phyloP scores from a whole-genome alignment of 306 rosid genomes.

The Luffa aegyptiaca region DNA sequence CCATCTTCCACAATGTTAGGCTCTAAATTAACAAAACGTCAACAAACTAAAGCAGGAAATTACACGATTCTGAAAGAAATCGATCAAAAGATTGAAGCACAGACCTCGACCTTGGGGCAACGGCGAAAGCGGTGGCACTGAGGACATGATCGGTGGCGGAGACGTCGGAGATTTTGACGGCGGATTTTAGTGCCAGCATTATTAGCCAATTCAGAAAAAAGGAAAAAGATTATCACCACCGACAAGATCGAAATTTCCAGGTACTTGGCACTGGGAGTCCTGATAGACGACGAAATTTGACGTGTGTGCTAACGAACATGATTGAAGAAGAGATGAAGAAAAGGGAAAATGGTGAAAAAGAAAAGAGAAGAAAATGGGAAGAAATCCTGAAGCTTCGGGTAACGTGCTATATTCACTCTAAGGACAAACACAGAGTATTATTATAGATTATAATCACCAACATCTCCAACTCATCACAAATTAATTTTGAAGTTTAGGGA shows the following conservation, averaged over 20 bases:
- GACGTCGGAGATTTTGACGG: slow-evolving; percentile 37
- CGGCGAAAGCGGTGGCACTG: slow-evolving; percentile 17
- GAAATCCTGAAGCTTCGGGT: background rate
- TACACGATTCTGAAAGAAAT: background rate
- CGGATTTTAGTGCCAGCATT: slow-evolving; percentile 1
- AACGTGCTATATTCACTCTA: background rate
- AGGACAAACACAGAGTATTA: too few species aligned
- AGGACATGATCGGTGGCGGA: slow-evolving; percentile 33
- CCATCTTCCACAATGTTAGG: background rate
- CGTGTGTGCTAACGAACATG: background rate
- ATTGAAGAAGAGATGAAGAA: background rate
- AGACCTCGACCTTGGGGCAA: background rate
- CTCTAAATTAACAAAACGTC: background rate
- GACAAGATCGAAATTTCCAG: background rate
- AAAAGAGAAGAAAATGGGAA: background rate
- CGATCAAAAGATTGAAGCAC: background rate
- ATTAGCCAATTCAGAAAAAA: background rate
- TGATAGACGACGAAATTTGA: background rate
- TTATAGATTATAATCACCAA: too few species aligned
- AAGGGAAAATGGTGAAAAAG: background rate
- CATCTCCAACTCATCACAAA: too few species aligned
- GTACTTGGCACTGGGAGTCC: background rate
- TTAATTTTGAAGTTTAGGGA: too few species aligned
- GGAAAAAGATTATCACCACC: background rate
- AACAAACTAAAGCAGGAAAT: background rate